phyloP scores from a whole-genome alignment of 2,329 filamentous ascomycete genomes.

The Fusarium mangiferae region DNA sequence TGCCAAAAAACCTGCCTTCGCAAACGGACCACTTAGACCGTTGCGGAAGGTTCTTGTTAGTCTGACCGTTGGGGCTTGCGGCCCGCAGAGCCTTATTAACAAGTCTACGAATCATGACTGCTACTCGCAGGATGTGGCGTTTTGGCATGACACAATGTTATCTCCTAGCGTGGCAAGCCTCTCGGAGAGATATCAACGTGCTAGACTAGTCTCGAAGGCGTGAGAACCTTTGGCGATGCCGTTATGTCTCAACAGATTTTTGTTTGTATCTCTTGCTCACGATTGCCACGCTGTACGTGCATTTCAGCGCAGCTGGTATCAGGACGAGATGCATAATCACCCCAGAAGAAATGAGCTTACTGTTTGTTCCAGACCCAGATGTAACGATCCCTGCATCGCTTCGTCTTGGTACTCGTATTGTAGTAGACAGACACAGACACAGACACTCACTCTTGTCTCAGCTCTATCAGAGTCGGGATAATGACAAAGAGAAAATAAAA shows the following conservation, averaged over 20 bases:
- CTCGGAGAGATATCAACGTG: not conserved
- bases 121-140: not conserved
- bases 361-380: not conserved
- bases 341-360: slow-evolving; percentile 1
- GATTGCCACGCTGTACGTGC: slow-evolving; percentile 12
- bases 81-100: slow-evolving; percentile 17
- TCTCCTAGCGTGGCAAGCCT: not conserved
- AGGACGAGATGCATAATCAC: slow-evolving; percentile 24
- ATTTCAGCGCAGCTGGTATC: slow-evolving; percentile 12
- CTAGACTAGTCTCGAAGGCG: not conserved
- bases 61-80: slow-evolving; percentile 4
- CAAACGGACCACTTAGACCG: not conserved
- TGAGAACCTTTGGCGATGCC: not conserved
- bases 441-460: not conserved
- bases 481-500: not conserved
- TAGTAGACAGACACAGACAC: not conserved
- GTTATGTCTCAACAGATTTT: not conserved
- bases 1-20: not conserved
- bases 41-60: slow-evolving; percentile 6
- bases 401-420: not conserved
- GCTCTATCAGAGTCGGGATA: not conserved
- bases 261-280: not conserved
- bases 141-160: not conserved
- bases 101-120: not conserved
- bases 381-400: not conserved